These are phyloP conservation scores for Irpex sp. DNA, from an alignment of 1,284 basidiomycete genomes.

Conservation along the genomic window DNA sequence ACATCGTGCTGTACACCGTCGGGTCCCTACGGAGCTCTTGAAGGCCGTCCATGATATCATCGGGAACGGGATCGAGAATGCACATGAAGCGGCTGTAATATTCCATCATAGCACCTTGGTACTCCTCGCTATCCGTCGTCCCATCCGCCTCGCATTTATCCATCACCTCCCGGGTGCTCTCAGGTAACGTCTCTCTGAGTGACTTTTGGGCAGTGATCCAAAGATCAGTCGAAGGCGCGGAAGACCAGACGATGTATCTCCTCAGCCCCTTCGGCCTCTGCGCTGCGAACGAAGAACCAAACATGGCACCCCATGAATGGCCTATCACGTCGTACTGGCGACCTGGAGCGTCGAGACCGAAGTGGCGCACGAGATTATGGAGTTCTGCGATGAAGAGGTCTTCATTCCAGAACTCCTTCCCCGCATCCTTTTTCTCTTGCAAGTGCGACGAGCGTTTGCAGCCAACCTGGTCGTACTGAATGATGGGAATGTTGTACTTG, in stretches of 20 bases:
- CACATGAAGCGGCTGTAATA: constrained; percentile 46
- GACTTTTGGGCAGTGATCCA: constrained; percentile 11
- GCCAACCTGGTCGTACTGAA: constrained; percentile 34
- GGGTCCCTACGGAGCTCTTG: constrained; percentile 35
- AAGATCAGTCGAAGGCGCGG: constrained; percentile 17
- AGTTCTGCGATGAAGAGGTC: constrained; percentile 31
- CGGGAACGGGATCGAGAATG: constrained; percentile 41
- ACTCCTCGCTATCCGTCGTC: constrained; percentile 43
- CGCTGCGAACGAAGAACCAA: constrained; percentile 11
- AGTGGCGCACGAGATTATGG: constrained; percentile 24
- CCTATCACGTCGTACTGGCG: constrained; percentile 22
- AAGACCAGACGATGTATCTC: constrained; percentile 22
- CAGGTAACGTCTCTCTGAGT: constrained; percentile 28
- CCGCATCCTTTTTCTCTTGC: constrained; percentile 17
- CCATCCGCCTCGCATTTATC: constrained; percentile 44
- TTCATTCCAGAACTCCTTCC: constrained; percentile 26
- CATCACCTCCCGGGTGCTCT: constrained; percentile 40
- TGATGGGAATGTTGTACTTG: constrained; percentile 24
- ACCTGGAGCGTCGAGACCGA: constrained; percentile 18
- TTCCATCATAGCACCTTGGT: constrained; percentile 37
- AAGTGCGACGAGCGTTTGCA: constrained; percentile 28
- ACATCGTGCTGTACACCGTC: constrained; percentile 43
- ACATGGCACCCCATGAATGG: constrained; percentile 32
- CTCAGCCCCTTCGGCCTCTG: constrained; percentile 25
- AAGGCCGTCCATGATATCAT: constrained; percentile 25